Evolutionary conservation across 2,329 filamentous ascomycete species (phyloP).

Genomic region (Fusarium tjaetaba): DNA sequence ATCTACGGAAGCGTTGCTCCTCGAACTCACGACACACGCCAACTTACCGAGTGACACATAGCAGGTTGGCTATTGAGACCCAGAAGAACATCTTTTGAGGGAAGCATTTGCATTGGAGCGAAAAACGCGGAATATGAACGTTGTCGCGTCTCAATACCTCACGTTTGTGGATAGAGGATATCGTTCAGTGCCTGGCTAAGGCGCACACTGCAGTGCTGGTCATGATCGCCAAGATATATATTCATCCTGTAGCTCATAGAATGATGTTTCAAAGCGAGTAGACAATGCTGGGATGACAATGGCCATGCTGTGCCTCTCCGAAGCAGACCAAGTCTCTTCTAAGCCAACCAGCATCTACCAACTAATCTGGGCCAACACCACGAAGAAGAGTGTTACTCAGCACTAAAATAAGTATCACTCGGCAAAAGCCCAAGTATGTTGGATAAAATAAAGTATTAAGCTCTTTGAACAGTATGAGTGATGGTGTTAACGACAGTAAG

Average conservation of each 20-base stretch:
- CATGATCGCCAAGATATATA: accelerated
- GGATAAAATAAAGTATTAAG: neutral
- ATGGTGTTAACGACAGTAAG: neutral
- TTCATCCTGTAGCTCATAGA: no score
- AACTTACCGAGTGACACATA: no score
- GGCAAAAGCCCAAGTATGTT: neutral
- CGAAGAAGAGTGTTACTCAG: neutral
- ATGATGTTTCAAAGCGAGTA: accelerated
- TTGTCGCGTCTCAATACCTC: neutral
- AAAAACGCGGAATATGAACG: neutral
- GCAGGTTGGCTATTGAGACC: neutral
- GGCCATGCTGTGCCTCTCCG: neutral
- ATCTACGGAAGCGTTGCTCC: no score
- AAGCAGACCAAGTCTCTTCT: neutral
- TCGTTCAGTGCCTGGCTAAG: neutral
- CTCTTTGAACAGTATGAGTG: neutral
- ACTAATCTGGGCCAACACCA: neutral
- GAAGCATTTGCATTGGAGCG: neutral
- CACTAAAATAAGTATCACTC: neutral
- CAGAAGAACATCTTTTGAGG: no score
- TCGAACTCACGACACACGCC: neutral
- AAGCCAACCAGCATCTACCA: neutral
- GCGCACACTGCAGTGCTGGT: no score
- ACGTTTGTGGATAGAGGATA: neutral
- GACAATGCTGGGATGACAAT: neutral